Evolutionary conservation across 1,284 basidiomycete genomes (phyloP), one percentile per base, ranked within the genome.

Genomic region (Psilocybe mexicana): DNA sequence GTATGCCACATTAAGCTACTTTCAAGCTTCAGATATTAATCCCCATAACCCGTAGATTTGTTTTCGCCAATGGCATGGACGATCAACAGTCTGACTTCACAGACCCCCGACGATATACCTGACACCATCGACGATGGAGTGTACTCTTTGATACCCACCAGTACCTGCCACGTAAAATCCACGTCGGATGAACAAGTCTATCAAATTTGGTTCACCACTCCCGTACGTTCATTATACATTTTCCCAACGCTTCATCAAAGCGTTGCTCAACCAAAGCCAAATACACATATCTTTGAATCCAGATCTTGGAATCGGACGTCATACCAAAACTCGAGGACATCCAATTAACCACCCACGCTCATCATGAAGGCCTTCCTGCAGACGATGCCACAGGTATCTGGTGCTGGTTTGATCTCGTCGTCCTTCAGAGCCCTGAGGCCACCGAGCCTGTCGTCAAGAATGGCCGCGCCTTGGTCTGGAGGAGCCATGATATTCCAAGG

Each of bases 381-480:
- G 43, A 44, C 18, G 60, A 52, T 33, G 54, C 55, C 4, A 52
- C 50, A 1, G 62, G 61, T 42, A 65, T 57, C 36, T 67, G 65
- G 63, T 67, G 65, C 47, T 69, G 67, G 67, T 69, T 64, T 55
- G 66, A 69, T 57, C 45, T 69, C 12, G 59, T 64, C 36, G 60
- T 69, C 42, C 61, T 67, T n/a, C 61, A 63, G 18, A 61, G 42
- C 14, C 53, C 61, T 5, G 54, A 62, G 8, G 53, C 55, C 6
- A 62, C 59, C 11, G 36, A 43, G 14, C 67, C 66, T 1, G 55
- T 46, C 25, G 52, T 62, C 10, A 66, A 63, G 54, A 58, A 67
- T 47, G 63, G 65, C 1, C 60, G 57, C 12, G 51, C 57, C 12
- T 46, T 69, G 18, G 65, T 69, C 25, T 69, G 67, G 67, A 11